These are phyloP conservation scores for Podosphaera leucotricha DNA, from an alignment of 2,329 filamentous ascomycete genomes.

Conservation along the genomic window DNA sequence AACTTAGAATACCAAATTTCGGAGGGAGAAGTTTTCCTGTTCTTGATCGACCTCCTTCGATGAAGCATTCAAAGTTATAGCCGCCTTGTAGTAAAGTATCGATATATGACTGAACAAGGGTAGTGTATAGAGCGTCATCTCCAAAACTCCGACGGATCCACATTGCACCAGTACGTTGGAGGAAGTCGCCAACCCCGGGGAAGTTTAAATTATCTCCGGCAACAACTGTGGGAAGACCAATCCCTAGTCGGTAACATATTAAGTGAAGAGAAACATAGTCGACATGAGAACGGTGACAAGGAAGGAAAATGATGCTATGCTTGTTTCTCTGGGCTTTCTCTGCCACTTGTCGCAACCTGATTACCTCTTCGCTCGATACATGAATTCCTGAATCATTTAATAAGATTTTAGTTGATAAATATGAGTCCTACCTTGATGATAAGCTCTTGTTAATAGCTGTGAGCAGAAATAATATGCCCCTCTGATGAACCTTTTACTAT, in stretches of 20 bases:
- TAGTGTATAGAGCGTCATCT: slow-evolving; percentile 71
- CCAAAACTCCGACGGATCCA: slow-evolving; percentile 87
- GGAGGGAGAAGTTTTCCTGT: slow-evolving; percentile 85
- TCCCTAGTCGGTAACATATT: slow-evolving; percentile 80
- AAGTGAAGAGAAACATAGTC: slow-evolving; percentile 90
- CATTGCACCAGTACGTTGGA: slow-evolving; percentile 91
- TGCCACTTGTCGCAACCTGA: slow-evolving; percentile 60
- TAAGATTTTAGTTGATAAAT: not conserved
- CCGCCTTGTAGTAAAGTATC: slow-evolving; percentile 77
- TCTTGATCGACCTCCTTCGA: slow-evolving; percentile 78
- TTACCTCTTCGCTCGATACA: slow-evolving; percentile 80
- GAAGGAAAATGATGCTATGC: slow-evolving; percentile 87
- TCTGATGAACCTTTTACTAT: slow-evolving; percentile 78
- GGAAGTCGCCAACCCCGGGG: slow-evolving; percentile 64
- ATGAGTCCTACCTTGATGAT: slow-evolving; percentile 49
- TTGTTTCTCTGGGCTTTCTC: slow-evolving; percentile 64
- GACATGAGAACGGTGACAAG: slow-evolving; percentile 83
- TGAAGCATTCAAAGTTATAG: slow-evolving; percentile 92
- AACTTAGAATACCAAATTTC: slow-evolving; percentile 86
- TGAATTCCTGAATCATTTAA: slow-evolving; percentile 38
- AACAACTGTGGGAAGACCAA: slow-evolving; percentile 75
- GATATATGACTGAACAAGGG: slow-evolving; percentile 88
- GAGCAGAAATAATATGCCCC: slow-evolving; percentile 76
- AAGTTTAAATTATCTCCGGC: slow-evolving; percentile 95
- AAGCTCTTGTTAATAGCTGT: slow-evolving; percentile 74